phyloP scores from a whole-genome alignment of 2,329 filamentous ascomycete genomes.

The Tolypocladium paradoxum region DNA sequence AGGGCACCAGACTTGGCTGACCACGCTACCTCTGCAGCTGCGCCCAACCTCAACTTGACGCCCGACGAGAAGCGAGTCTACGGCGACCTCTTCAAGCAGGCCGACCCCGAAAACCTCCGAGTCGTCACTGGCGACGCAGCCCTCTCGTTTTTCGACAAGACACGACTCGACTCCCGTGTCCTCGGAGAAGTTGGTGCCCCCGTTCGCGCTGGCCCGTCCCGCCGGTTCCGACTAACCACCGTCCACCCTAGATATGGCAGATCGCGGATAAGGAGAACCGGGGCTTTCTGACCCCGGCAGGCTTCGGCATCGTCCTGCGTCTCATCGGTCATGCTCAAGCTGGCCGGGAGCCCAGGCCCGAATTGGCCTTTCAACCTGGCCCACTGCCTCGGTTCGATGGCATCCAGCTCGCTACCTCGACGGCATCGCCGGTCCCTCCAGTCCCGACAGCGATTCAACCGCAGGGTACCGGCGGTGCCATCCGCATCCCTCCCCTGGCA shows the following conservation, averaged over 20 bases:
- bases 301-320: conserved; percentile 85
- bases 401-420: conserved; percentile 28
- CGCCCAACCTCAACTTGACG: conserved; percentile 71
- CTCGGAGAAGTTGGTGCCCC: conserved; percentile 65
- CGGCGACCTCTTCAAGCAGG: conserved; percentile 84
- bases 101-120: conserved; percentile 82
- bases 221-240: conserved; percentile 3
- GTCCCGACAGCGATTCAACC: conserved; percentile 38
- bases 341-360: conserved; percentile 67
- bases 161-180: conserved; percentile 71
- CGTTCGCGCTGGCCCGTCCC: background rate
- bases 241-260: conserved; percentile 74
- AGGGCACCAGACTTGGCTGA: conserved; percentile 4
- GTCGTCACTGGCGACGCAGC: conserved; percentile 94
- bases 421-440: conserved; percentile 30
- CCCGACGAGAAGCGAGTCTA: conserved; percentile 90
- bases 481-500: conserved; percentile 80
- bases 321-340: conserved; percentile 94
- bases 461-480: conserved; percentile 54
- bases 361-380: conserved; percentile 73
- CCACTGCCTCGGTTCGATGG: conserved; percentile 92
- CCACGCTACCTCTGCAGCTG: conserved; percentile 24
- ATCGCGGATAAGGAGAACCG: conserved; percentile 96
- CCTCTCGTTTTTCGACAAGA: conserved; percentile 97
- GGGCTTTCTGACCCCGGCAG: conserved; percentile 81